phyloP scores from a whole-genome alignment of 176 grass and related monocot genomes.

The Phragmites australis region DNA sequence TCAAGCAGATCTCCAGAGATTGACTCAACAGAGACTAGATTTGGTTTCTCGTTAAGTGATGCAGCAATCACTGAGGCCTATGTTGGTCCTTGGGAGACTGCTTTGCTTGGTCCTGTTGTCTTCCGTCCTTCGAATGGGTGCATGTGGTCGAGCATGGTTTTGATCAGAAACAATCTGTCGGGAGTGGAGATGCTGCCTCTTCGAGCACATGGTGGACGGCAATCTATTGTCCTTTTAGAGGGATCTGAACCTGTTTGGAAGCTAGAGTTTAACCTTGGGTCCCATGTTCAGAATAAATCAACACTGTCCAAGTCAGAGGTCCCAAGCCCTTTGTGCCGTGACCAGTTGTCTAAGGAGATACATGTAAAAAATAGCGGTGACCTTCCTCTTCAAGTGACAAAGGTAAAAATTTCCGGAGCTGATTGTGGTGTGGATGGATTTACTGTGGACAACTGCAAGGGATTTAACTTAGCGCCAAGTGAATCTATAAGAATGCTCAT shows the following conservation, averaged over 20 bases:
- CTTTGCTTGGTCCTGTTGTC: constrained; percentile 76
- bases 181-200: constrained; percentile 83
- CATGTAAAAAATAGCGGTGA: constrained; percentile 91
- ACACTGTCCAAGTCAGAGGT: constrained; percentile 37
- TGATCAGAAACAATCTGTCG: constrained; percentile 86
- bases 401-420: constrained; percentile 76
- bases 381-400: constrained; percentile 78
- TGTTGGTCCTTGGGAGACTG: constrained; percentile 63
- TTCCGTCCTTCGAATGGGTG: constrained; percentile 87
- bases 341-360: constrained; percentile 76
- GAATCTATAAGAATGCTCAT: constrained; percentile 69
- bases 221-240: constrained; percentile 77
- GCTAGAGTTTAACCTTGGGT: constrained; percentile 68
- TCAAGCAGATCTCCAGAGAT: constrained; percentile 79
- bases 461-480: constrained; percentile 75
- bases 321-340: constrained; percentile 51
- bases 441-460: constrained; percentile 57
- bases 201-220: constrained; percentile 70
- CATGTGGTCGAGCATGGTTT: constrained; percentile 78
- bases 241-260: constrained; percentile 82
- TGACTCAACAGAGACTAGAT: constrained; percentile 66
- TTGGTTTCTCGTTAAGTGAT: constrained; percentile 80
- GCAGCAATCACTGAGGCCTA: constrained; percentile 62
- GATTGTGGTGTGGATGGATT: constrained; percentile 87
- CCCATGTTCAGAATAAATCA: constrained; percentile 52